Evolutionary conservation across 1,284 basidiomycete genomes (phyloP).

Genomic region (Lentinula novae-zelandiae): DNA sequence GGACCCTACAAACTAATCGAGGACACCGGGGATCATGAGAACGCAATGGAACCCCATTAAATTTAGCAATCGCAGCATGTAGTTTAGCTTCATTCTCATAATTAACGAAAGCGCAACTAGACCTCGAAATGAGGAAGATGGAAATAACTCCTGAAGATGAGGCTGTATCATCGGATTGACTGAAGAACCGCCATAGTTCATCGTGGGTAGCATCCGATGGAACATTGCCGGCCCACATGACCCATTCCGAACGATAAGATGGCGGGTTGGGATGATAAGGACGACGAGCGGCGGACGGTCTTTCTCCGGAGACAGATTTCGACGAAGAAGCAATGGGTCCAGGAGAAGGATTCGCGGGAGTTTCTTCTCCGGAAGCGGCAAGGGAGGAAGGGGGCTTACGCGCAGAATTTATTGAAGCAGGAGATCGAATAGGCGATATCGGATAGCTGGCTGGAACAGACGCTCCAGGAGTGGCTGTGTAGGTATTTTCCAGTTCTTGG

Average conservation of each 20-base stretch:
- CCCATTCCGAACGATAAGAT: conserved; percentile 82
- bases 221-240: conserved; percentile 95
- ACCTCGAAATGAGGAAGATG: conserved; percentile 90
- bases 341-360: conserved; percentile 1
- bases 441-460: conserved; percentile 27
- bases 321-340: conserved; percentile 8
- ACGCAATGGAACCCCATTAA: conserved; percentile 69
- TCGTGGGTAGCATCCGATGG: conserved; percentile 82
- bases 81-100: conserved; percentile 68
- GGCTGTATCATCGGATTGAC: conserved; percentile 23
- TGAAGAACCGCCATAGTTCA: conserved; percentile 89
- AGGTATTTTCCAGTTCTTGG: conserved; percentile 17
- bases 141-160: conserved; percentile 52
- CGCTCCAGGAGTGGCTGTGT: conserved; percentile 16
- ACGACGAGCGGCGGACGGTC: conserved; percentile 31
- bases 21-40: conserved; percentile 70
- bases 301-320: conserved; percentile 18
- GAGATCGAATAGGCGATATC: conserved; percentile 16
- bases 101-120: conserved; percentile 93
- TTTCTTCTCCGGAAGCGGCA: not conserved
- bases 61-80: conserved; percentile 64
- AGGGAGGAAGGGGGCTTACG: conserved; percentile 6
- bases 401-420: not conserved
- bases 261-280: conserved; percentile 65
- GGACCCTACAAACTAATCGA: conserved; percentile 81